Evolutionary conservation across 2,329 filamentous ascomycete species (phyloP).

Genomic region (Phoma sp.): DNA sequence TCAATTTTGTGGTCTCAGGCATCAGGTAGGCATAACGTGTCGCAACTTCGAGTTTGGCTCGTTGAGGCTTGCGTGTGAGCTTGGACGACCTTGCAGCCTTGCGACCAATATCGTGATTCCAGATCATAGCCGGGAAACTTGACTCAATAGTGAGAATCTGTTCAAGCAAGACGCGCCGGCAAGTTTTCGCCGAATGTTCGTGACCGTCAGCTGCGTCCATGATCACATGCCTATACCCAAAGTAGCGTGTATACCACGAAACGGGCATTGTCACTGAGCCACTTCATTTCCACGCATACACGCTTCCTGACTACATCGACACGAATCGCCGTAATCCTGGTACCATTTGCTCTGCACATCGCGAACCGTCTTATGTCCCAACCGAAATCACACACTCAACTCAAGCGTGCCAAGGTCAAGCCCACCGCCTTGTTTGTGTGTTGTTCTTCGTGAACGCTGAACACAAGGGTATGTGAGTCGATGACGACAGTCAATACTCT

Average conservation of each 20-base stretch:
- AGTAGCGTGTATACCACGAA: slow-evolving; percentile 11
- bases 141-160: background rate
- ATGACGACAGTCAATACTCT: background rate
- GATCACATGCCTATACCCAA: slow-evolving; percentile 5
- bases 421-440: background rate
- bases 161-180: background rate
- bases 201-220: background rate
- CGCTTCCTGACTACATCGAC: background rate
- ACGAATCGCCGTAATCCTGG: slow-evolving; percentile 13
- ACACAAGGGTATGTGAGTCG: background rate
- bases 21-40: background rate
- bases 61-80: background rate
- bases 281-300: background rate
- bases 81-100: slow-evolving; percentile 2
- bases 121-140: background rate
- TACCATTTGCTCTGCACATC: slow-evolving; percentile 29
- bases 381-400: slow-evolving; percentile 1
- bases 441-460: background rate
- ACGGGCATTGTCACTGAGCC: slow-evolving; percentile 2
- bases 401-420: background rate
- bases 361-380: slow-evolving; percentile 11
- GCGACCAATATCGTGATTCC: background rate
- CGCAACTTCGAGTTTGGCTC: background rate
- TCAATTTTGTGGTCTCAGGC: background rate
- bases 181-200: background rate